phyloP scores from a whole-genome alignment of 176 grass and related monocot genomes.

The Oryza coarctata region DNA sequence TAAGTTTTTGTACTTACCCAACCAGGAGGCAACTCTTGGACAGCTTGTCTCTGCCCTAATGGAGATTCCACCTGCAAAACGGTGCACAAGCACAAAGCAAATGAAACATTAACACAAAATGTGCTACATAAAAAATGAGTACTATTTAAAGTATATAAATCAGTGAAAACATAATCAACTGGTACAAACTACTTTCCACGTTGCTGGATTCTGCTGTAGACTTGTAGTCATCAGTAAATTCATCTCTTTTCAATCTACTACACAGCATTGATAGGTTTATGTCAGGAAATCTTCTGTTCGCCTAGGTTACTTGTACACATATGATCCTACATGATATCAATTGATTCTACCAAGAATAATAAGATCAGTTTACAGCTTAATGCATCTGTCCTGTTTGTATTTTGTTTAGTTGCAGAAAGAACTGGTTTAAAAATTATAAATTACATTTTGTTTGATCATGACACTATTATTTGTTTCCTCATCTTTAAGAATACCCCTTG shows the following conservation, averaged over 20 bases:
- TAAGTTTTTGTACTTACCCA: slow-evolving; percentile 62
- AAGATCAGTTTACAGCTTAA: slow-evolving; percentile 15
- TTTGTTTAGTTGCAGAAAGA: background rate
- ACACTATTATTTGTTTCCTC: slow-evolving; percentile 39
- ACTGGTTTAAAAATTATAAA: slow-evolving; percentile 29
- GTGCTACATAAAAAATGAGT: slow-evolving; percentile 16
- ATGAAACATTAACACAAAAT: background rate
- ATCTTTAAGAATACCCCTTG: slow-evolving; percentile 89
- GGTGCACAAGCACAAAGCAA: background rate
- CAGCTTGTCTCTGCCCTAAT: slow-evolving; percentile 31
- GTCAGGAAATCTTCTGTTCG: slow-evolving; percentile 6
- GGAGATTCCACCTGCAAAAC: slow-evolving; percentile 52
- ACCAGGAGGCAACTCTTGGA: slow-evolving; percentile 56
- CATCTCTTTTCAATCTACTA: background rate
- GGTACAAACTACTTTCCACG: background rate
- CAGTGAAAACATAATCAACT: background rate
- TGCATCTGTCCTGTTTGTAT: background rate
- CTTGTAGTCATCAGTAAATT: slow-evolving; percentile 2
- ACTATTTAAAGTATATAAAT: background rate
- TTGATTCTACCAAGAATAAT: slow-evolving; percentile 14
- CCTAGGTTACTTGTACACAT: background rate
- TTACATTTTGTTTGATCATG: slow-evolving; percentile 50
- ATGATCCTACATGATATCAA: slow-evolving; percentile 17
- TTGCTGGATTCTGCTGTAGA: background rate
- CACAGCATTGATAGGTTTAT: slow-evolving; percentile 9